Evolutionary conservation across 2,329 filamentous ascomycete species (phyloP), one percentile per base, ranked within the genome.

Genomic region (Metarhizium brunneum): DNA sequence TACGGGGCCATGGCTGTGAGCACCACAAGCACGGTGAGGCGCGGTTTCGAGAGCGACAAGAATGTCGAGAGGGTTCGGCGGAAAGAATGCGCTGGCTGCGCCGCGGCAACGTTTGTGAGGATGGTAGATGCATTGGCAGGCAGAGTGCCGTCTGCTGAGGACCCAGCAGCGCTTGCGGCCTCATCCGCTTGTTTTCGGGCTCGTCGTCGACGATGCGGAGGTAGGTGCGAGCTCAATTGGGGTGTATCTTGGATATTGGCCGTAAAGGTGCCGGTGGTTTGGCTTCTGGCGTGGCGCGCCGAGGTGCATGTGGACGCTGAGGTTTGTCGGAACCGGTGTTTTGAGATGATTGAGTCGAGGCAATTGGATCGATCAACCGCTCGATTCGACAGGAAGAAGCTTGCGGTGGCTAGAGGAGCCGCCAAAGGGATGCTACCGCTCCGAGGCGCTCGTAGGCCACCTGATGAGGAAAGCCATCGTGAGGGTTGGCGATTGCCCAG

Each of bases 11-110:
- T 96, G 32, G 92, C 90, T 0, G 90, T 90, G 50, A 99, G 84
- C 36, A 96, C 87, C 59, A 99, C 87, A 50, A 99, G 84, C 63
- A 95, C 87, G 7, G 90, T 92, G 51, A 99, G 84, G 54, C 92
- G 90, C 3, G 94, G 94, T 69, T 99, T 99, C n/a, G 92, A 88
- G 61, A 99, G 85, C 30, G 94, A 89, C 60, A 99, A 85, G 64
- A 90, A 90, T 35, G 90, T 85, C 25, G 91, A 88, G 60, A 94
- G 68, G 55, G 83, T 80, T 56, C 91, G 88, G 29, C 81, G 80
- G 53, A 81, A 56, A 16, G 83, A 83, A 60, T 74, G 67, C 7
- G 71, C 67, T 8, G 75, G 80, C 54, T 76, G 77, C 51, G 71
- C 71, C 50, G 75, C 78, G 55, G 77, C 83, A 50, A 71, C 72